Percentiles rank a stretch among this genome's conserved stretches.
These are phyloP conservation scores for Boletus sp. DNA, from an alignment of 768 basidiomycete genomes.

Conservation along the genomic window DNA sequence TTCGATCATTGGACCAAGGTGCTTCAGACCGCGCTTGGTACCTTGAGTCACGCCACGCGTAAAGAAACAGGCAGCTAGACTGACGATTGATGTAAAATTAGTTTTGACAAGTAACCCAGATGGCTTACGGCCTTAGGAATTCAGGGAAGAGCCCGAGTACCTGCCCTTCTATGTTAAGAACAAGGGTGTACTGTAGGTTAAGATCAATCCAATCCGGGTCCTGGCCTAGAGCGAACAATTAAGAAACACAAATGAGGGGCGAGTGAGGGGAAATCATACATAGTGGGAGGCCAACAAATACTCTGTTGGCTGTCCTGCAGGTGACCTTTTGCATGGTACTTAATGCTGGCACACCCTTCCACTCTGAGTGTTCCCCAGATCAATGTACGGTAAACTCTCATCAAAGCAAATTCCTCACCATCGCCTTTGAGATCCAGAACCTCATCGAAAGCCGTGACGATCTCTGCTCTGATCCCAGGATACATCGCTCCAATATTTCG, in stretches of 20 bases:
- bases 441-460: slow-evolving; percentile 39
- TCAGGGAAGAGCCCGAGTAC: neutral
- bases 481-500: slow-evolving; percentile 40
- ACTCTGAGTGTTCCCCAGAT: slow-evolving; percentile 33
- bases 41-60: neutral
- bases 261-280: neutral
- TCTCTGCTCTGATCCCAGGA: slow-evolving; percentile 44
- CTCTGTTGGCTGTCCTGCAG: slow-evolving; percentile 26
- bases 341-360: slow-evolving; percentile 33
- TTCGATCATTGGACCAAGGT: neutral
- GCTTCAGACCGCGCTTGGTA: neutral
- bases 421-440: slow-evolving; percentile 24
- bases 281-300: neutral
- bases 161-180: neutral
- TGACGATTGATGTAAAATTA: neutral
- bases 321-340: slow-evolving; percentile 34
- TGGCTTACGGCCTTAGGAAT: neutral
- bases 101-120: neutral
- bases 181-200: neutral
- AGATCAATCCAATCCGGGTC: neutral
- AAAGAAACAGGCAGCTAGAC: neutral
- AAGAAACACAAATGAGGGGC: neutral
- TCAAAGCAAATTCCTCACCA: slow-evolving; percentile 1
- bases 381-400: neutral
- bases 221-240: neutral